Base-by-base conservation (phyloP, 2,329 filamentous ascomycete species). In the Ceratocystis huliohia region DNA sequence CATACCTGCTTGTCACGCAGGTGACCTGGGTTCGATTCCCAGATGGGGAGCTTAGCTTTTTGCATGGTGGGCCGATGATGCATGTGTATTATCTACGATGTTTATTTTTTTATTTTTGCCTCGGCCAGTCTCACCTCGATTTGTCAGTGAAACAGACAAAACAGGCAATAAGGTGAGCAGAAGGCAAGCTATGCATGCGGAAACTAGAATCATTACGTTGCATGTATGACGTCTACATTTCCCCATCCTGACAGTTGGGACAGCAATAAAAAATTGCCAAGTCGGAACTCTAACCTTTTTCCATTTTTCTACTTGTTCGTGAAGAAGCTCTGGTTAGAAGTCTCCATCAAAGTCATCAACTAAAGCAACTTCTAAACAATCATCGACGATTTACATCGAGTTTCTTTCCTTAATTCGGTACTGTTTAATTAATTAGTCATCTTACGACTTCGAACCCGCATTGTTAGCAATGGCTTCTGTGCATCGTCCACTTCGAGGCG, bases 401-500 rank as follows among this genome's bases (percentile, higher is more conserved):
- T 33, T 15, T 61, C 56, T 37, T 7, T 7, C 22, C 7, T 33
- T 17, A 10, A 37, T 28, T n/a, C 17, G n/a, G n/a, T 13, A 41
- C 37, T 41, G 10, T 41, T 41, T 10, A 41, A 41, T 41, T 13
- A 13, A 41, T 13, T 25, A 28, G 20, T 25, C 20, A 10, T 53
- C 22, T 15, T 13, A 53, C 13, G 8, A 20, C 20, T 53, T 25
- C n/a, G 4, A n/a, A 25, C 5, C 13, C 20, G 20, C 15, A 4
- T 15, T 22, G 48, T 17, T 50, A 33, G 53, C 53, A 25, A 59
- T 59, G 53, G 28, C 28, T 59, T 37, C 53, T n/a, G 28, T 37
- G 53, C 53, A 53, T 2, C 64, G 61, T 2, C 64, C 48, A 7
- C 50, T 67, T 67, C 84, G 82, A 70, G 91, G 91, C 72, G 84